These are phyloP conservation scores for Herpetospermum pedunculosum DNA, from an alignment of 306 rosid genomes.

Conservation along the genomic window DNA sequence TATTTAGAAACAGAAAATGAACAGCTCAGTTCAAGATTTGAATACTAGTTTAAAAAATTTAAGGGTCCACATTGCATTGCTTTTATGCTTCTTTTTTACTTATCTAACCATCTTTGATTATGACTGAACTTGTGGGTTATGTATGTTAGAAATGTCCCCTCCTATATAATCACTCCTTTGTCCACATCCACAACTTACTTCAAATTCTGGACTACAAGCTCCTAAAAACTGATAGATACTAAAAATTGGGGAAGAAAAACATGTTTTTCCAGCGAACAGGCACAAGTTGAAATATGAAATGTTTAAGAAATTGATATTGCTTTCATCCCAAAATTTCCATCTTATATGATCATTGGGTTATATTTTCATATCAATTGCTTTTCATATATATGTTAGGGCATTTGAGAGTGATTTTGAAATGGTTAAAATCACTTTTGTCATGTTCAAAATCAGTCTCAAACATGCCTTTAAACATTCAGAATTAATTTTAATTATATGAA, in stretches of 20 bases:
- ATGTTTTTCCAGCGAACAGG: not conserved
- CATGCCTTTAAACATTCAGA: no score
- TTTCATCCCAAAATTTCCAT: not conserved
- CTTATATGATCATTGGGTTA: not conserved
- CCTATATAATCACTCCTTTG: not conserved
- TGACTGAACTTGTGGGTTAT: not conserved
- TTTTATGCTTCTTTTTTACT: not conserved
- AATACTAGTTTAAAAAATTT: not conserved
- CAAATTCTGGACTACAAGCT: not conserved
- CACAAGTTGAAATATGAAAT: not conserved
- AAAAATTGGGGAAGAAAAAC: not conserved
- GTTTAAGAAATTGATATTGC: not conserved
- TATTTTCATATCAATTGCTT: not conserved
- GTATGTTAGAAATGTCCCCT: not conserved
- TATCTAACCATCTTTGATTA: not conserved
- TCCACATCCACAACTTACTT: not conserved
- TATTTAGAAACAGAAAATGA: not conserved
- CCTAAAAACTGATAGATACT: not conserved
- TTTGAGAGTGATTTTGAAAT: no score
- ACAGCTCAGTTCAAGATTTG: not conserved
- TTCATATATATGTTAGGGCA: not conserved
- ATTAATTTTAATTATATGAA: no score
- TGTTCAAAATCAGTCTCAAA: no score
- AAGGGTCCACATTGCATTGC: not conserved
- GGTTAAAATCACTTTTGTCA: no score